Percentiles rank a stretch among this genome's conserved stretches.
These are phyloP conservation scores for Neurospora tetrasperma DNA, from an alignment of 495 filamentous ascomycete genomes.

Conservation along the genomic window DNA sequence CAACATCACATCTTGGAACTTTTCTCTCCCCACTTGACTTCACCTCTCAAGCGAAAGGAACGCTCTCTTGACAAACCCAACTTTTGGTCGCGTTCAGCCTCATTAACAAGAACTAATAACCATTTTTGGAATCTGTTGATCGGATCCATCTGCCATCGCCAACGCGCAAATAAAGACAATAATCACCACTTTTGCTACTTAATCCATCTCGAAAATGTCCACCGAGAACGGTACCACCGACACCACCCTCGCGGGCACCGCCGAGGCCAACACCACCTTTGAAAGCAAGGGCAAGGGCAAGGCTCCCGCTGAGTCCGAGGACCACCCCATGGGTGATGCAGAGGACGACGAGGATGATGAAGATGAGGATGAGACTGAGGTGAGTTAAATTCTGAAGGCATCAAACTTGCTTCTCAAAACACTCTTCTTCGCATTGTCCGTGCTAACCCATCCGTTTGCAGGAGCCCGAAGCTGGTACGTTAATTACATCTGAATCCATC, in stretches of 20 bases:
- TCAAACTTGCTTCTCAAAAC: not conserved
- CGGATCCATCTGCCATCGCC: not conserved
- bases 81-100: not conserved
- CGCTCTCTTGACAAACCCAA: not conserved
- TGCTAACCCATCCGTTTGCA: slow-evolving; percentile 18
- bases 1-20: not conserved
- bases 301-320: slow-evolving; percentile 43
- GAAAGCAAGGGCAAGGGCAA: slow-evolving; percentile 46
- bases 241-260: slow-evolving; percentile 14
- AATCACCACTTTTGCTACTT: not conserved
- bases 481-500: slow-evolving; percentile 3
- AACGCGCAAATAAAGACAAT: not conserved
- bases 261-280: slow-evolving; percentile 22
- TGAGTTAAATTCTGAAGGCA: slow-evolving; percentile 23
- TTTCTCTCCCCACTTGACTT: not conserved
- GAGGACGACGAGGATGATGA: slow-evolving; percentile 57
- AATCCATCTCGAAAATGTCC: slow-evolving; percentile 23
- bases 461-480: slow-evolving; percentile 36
- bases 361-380: slow-evolving; percentile 46
- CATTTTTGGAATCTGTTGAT: not conserved
- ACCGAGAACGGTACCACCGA: slow-evolving; percentile 28
- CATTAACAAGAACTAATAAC: not conserved
- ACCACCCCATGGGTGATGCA: slow-evolving; percentile 54
- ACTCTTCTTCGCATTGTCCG: not conserved
- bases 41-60: not conserved